phyloP scores from a whole-genome alignment of 306 rosid species.

The Fragaria ananassa region DNA sequence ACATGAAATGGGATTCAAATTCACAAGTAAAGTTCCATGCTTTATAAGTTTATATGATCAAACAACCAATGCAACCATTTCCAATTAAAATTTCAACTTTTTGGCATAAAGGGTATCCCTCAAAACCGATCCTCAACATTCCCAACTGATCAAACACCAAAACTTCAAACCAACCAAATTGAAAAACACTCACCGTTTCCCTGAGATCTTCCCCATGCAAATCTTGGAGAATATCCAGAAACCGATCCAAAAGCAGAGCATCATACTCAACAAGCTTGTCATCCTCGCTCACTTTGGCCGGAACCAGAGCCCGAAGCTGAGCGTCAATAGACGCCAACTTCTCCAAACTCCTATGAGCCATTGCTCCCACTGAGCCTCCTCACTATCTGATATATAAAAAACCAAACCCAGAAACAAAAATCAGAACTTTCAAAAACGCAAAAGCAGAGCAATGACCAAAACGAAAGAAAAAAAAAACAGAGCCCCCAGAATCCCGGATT shows the following conservation, averaged over 20 bases:
- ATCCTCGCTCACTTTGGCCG: conserved; percentile 89
- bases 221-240: conserved; percentile 96
- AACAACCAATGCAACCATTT: conserved; percentile 11
- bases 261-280: conserved; percentile 92
- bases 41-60: conserved; percentile 19
- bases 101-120: conserved; percentile 11
- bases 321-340: conserved; percentile 97
- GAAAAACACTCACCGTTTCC: conserved; percentile 69
- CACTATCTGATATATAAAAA: conserved; percentile 25
- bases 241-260: conserved; percentile 91
- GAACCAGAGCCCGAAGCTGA: conserved; percentile 81
- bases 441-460: background rate
- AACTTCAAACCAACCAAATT: background rate
- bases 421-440: conserved; percentile 23
- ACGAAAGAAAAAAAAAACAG: background rate
- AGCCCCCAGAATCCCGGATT: conserved; percentile 25
- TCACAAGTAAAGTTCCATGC: conserved; percentile 11
- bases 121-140: conserved; percentile 12
- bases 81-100: conserved; percentile 9
- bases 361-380: conserved; percentile 29
- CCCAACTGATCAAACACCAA: conserved; percentile 21
- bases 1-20: background rate
- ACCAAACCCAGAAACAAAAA: background rate
- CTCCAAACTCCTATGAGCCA: conserved; percentile 75
- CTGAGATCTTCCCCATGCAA: conserved; percentile 93